Conservation (phyloP, 345 rosid genomes). For the Atalantia buxifolia region DNA sequence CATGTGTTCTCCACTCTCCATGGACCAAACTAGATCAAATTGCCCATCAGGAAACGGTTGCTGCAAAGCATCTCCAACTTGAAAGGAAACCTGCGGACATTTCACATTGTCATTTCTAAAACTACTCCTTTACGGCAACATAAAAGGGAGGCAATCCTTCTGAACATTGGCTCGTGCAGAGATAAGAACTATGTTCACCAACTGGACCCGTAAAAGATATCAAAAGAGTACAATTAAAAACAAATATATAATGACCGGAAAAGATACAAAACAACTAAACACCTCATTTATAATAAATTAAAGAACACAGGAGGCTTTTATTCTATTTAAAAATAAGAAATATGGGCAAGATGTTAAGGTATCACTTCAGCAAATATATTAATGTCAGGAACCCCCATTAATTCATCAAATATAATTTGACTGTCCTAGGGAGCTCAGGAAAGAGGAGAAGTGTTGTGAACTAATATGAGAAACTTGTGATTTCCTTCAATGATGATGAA, state of each 20-base stretch:
- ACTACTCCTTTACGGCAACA: not conserved
- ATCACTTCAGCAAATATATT: not conserved
- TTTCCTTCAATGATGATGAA: not conserved
- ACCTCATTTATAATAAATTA: not conserved
- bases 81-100: slow-evolving; percentile 56
- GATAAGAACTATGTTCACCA: not conserved
- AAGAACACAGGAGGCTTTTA: not conserved
- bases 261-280: not conserved
- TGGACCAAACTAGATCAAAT: slow-evolving; percentile 90
- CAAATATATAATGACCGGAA: not conserved
- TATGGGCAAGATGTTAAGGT: not conserved
- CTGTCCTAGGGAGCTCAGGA: not conserved
- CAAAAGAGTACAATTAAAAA: not conserved
- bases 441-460: too few relatives aligned
- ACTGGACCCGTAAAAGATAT: not conserved
- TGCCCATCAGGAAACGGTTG: slow-evolving; percentile 84
- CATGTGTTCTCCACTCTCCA: slow-evolving; percentile 99
- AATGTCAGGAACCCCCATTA: not conserved
- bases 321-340: not conserved
- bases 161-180: not conserved
- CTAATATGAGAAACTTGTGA: not conserved
- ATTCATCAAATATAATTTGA: not conserved
- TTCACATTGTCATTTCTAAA: not conserved
- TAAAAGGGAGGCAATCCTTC: not conserved
- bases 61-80: slow-evolving; percentile 84